Percentiles rank a stretch among this genome's conserved stretches.
These are phyloP conservation scores for Mrakia blollopis DNA, from an alignment of 768 basidiomycete species.

Conservation along the genomic window DNA sequence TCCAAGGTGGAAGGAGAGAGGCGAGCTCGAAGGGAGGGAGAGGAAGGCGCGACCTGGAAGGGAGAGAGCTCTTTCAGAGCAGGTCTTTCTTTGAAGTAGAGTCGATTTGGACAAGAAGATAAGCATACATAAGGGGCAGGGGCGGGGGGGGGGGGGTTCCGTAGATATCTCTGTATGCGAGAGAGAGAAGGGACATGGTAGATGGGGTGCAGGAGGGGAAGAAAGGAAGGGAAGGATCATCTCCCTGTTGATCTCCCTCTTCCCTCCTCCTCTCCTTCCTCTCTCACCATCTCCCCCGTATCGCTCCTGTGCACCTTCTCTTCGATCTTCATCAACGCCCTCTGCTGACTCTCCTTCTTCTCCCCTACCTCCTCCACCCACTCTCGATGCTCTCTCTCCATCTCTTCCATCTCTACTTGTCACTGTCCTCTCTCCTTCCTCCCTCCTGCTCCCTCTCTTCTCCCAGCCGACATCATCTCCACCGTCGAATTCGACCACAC, in stretches of 20 bases:
- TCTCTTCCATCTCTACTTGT: background rate
- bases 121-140: no score
- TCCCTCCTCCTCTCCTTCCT: conserved; percentile 28
- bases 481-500: conserved; percentile 99
- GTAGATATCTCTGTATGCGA: background rate
- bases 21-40: background rate
- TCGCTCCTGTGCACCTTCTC: no score
- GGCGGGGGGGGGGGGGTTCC: no score
- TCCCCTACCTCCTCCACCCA: conserved; percentile 31
- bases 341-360: conserved; percentile 1
- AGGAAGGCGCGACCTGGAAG: background rate
- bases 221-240: conserved; percentile 9
- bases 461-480: conserved; percentile 96
- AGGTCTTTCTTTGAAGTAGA: no score
- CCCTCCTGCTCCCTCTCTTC: background rate
- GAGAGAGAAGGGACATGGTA: no score
- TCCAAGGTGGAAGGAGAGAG: background rate
- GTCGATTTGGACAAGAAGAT: no score
- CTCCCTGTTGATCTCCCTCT: conserved; percentile 19
- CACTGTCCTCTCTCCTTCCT: background rate
- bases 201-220: background rate
- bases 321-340: no score
- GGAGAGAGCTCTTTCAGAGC: background rate
- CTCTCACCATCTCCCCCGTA: no score
- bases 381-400: background rate